phyloP scores from a whole-genome alignment of 2,329 filamentous ascomycete genomes.

The Penicillium digitatum region DNA sequence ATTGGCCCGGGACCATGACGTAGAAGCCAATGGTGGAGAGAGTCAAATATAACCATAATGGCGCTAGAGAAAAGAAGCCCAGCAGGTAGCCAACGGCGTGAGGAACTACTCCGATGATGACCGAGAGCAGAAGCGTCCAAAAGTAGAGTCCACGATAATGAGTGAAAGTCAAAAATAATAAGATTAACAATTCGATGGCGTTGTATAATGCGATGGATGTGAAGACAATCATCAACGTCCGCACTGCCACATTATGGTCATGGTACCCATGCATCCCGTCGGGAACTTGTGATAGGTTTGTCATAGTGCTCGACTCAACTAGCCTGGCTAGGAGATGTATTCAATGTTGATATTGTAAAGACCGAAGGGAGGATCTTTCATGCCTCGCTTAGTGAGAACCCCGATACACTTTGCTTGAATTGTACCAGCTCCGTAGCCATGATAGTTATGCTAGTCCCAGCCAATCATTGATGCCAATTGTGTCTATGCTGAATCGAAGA shows the following conservation, averaged over 20 bases:
- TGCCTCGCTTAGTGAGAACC: slow-evolving; percentile 3
- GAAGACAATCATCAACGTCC: slow-evolving; percentile 33
- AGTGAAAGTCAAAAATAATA: slow-evolving; percentile 38
- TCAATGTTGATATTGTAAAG: background rate
- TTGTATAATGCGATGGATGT: slow-evolving; percentile 47
- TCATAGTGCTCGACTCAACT: slow-evolving; percentile 1
- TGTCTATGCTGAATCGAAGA: background rate
- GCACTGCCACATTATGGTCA: slow-evolving; percentile 21
- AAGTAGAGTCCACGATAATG: slow-evolving; percentile 41
- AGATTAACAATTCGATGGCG: slow-evolving; percentile 42
- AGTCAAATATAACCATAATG: slow-evolving; percentile 35
- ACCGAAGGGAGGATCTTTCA: background rate
- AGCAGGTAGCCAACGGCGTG: slow-evolving; percentile 41
- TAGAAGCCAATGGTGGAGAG: slow-evolving; percentile 54
- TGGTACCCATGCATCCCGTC: slow-evolving; percentile 30
- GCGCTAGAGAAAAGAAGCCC: slow-evolving; percentile 35
- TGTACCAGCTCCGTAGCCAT: slow-evolving; percentile 14
- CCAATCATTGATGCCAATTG: slow-evolving; percentile 7
- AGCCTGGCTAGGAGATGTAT: background rate
- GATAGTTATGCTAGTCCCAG: slow-evolving; percentile 4
- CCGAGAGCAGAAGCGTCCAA: slow-evolving; percentile 39
- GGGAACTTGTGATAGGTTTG: slow-evolving; percentile 21
- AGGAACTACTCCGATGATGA: slow-evolving; percentile 35
- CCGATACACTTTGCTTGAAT: slow-evolving; percentile 8
- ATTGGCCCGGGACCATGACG: slow-evolving; percentile 59